These are phyloP conservation scores for Hymenochaete sp. DNA, from an alignment of 1,284 basidiomycete genomes.

Conservation along the genomic window DNA sequence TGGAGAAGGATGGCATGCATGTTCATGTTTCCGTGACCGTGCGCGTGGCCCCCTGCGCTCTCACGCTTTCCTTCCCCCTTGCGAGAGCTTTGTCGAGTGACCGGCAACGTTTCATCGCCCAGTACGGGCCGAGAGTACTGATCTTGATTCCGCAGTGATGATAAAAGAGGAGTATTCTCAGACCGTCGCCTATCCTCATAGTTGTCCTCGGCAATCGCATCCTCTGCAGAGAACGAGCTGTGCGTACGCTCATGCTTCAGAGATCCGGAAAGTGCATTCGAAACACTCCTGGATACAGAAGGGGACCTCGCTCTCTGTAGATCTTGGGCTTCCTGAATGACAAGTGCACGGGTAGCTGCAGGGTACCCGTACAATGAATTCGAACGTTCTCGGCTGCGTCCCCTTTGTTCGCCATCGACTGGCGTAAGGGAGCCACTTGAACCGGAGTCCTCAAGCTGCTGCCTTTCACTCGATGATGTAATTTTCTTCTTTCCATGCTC, in stretches of 20 bases:
- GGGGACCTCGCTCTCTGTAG: conserved; percentile 53
- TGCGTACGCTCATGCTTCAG: conserved; percentile 2
- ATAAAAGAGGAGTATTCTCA: conserved; percentile 12
- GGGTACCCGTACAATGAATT: conserved; percentile 77
- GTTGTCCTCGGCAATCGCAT: not conserved
- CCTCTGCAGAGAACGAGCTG: not conserved
- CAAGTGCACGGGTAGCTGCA: conserved; percentile 78
- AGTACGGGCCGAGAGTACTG: conserved; percentile 21
- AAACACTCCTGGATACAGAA: conserved; percentile 27
- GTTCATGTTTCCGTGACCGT: conserved; percentile 81
- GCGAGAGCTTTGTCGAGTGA: not conserved
- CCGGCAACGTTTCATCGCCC: conserved; percentile 8
- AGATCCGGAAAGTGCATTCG: too few relatives aligned
- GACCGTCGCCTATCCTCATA: not conserved
- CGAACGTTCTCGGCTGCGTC: conserved; percentile 33
- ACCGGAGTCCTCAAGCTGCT: conserved; percentile 12
- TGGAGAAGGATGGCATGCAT: conserved; percentile 94
- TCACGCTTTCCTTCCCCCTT: conserved; percentile 6
- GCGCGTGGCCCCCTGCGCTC: conserved; percentile 46
- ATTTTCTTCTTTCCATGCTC: conserved; percentile 8
- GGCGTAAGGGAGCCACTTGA: conserved; percentile 21
- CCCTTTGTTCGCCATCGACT: conserved; percentile 18
- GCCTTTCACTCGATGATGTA: conserved; percentile 16
- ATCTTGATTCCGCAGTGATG: not conserved
- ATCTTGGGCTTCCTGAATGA: conserved; percentile 83